phyloP scores from a whole-genome alignment of 805 yeast species.

The Kuraishia piskuri region DNA sequence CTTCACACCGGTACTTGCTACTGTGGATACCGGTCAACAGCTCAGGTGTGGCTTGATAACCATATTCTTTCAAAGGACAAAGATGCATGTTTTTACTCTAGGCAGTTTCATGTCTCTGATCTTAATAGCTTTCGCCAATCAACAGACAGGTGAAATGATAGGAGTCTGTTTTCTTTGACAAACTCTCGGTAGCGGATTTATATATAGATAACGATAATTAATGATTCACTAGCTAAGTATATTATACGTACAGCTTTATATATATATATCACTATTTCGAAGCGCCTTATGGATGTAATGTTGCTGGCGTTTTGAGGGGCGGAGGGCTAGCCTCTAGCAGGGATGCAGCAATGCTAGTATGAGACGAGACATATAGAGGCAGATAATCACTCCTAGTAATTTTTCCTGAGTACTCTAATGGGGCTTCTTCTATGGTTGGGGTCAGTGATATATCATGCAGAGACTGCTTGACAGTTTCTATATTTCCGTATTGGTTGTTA shows the following conservation, averaged over 20 bases:
- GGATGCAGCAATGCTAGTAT: neutral
- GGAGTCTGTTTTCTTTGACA: neutral
- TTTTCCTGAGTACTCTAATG: neutral
- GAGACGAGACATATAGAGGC: neutral
- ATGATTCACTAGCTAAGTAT: neutral
- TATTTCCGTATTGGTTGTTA: neutral
- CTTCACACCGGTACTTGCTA: conserved; percentile 41
- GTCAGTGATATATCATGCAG: neutral
- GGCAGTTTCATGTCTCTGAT: neutral
- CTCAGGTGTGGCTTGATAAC: conserved; percentile 45
- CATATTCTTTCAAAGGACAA: conserved; percentile 34
- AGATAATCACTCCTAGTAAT: neutral
- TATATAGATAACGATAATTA: neutral
- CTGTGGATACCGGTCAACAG: conserved; percentile 42
- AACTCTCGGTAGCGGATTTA: neutral
- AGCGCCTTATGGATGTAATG: neutral
- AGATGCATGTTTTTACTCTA: neutral
- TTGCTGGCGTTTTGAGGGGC: neutral
- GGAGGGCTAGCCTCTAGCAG: neutral
- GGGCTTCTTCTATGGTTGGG: neutral
- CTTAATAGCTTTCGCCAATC: neutral
- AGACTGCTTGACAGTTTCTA: neutral
- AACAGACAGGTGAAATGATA: neutral
- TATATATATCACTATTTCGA: neutral
- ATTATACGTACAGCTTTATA: no score